These are phyloP conservation scores for Cladophialophora exuberans DNA, from an alignment of 2,329 filamentous ascomycete genomes.

Conservation along the genomic window DNA sequence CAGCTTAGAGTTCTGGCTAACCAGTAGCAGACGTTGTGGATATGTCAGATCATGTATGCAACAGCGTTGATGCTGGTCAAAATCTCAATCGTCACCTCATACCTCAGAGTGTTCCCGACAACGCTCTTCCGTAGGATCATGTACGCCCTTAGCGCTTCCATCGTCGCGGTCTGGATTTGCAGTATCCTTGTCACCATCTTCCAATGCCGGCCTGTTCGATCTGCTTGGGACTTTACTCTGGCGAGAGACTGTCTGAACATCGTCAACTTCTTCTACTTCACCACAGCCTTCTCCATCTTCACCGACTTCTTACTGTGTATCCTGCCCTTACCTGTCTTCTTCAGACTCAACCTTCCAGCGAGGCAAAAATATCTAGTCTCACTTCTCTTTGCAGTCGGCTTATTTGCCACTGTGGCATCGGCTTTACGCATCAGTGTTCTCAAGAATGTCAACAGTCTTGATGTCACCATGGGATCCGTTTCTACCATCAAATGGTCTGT, in stretches of 20 bases:
- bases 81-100: conserved; percentile 39
- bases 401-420: conserved; percentile 54
- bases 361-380: conserved; percentile 54
- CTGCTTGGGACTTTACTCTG: conserved; percentile 44
- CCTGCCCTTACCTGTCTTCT: conserved; percentile 54
- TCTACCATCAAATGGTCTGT: conserved; percentile 53
- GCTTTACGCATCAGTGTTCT: conserved; percentile 54
- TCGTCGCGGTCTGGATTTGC: conserved; percentile 35
- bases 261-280: conserved; percentile 55
- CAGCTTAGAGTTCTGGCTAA: conserved; percentile 2
- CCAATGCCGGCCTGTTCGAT: conserved; percentile 48
- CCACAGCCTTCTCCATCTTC: conserved; percentile 63
- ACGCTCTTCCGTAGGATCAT: conserved; percentile 24
- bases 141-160: conserved; percentile 27
- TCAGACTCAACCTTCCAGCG: conserved; percentile 50
- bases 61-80: conserved; percentile 43
- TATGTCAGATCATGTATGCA: conserved; percentile 55
- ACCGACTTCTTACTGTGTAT: conserved; percentile 61
- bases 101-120: conserved; percentile 39
- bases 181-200: conserved; percentile 50
- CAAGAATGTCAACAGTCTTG: conserved; percentile 41
- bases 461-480: conserved; percentile 43
- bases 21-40: conserved; percentile 44
- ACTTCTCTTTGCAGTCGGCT: conserved; percentile 55
- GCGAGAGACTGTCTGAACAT: conserved; percentile 51